Base-by-base conservation (phyloP, 495 filamentous ascomycete species). In the Trypethelium eluteriae region DNA sequence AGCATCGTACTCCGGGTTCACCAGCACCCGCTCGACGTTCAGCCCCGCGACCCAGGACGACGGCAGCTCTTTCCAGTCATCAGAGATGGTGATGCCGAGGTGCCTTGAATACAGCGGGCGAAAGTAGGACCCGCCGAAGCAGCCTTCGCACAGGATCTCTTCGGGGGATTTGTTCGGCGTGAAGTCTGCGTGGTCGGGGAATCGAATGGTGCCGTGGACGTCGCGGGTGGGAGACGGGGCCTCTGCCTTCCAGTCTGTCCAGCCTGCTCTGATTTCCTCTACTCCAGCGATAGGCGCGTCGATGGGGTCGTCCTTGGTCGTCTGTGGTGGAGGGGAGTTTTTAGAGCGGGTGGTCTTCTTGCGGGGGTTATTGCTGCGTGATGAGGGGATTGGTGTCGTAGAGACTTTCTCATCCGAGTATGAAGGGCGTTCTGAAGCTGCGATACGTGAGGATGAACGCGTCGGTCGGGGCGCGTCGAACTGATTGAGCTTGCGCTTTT, bases 91-190 rank as follows among this genome's bases (percentile, higher is more conserved):
- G 32, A 71, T 76, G 16, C 75, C 74, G 1, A 82, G 72, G 32
- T 69, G 72, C 12, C 67, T 68, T 11, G 79, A 82, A 36, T 74
- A 71, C 0, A 81, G 71, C 0, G 79, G 77, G 0, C 81, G 76
- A 72, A 79, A 82, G 68, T 81, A 82, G 0, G 76, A 75, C 4
- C 80, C 81, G 25, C 80, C 81, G 64, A 82, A 82, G 47, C 71
- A 72, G 14, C 81, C 79, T 72, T 81, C 77, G 25, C 76, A 73
- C 12, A 82, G 72, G 66, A 82, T 79, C 50, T 77, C 78, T 63
- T 78, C 77, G 38, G 81, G 81, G 2, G 77, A 78, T 64, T 81
- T 81, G 49, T 82, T 82, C 7, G 81, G 81, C 5, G 74, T 76
- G 62, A 82, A 82, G 35, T 63, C 47, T 0, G 77, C 76, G 41